Conservation (phyloP, 2,329 filamentous ascomycete genomes). For the Trichoderma lentiforme region DNA sequence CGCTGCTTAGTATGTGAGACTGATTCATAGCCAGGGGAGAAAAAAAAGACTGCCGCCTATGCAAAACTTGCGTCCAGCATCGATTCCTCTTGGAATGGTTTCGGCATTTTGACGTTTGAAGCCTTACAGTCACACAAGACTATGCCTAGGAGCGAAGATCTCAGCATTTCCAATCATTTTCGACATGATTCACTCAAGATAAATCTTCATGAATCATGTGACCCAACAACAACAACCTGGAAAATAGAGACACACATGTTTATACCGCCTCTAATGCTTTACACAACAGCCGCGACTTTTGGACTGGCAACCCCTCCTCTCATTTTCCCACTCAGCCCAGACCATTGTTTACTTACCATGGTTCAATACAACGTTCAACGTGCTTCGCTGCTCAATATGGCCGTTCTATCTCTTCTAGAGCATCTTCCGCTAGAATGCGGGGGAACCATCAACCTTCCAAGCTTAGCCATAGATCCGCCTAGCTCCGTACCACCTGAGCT, state of each 20-base stretch:
- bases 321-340: neutral
- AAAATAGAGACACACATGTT: neutral
- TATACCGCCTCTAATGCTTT: neutral
- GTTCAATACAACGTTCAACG: constrained; percentile 1
- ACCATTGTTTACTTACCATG: neutral
- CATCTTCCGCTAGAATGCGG: neutral
- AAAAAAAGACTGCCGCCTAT: neutral
- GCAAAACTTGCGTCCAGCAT: neutral
- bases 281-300: neutral
- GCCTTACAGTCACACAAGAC: neutral
- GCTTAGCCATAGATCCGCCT: neutral
- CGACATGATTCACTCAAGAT: neutral
- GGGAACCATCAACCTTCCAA: neutral
- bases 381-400: neutral
- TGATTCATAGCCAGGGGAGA: neutral
- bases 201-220: neutral
- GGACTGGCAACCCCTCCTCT: neutral
- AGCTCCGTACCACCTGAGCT: neutral
- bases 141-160: neutral
- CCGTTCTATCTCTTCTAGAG: neutral
- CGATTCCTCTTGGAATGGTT: neutral
- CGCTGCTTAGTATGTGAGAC: neutral
- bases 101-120: neutral
- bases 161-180: neutral
- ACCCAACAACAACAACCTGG: neutral